Base-by-base conservation (phyloP, 208 protist genomes). In the Sergeia podlipaevii region DNA sequence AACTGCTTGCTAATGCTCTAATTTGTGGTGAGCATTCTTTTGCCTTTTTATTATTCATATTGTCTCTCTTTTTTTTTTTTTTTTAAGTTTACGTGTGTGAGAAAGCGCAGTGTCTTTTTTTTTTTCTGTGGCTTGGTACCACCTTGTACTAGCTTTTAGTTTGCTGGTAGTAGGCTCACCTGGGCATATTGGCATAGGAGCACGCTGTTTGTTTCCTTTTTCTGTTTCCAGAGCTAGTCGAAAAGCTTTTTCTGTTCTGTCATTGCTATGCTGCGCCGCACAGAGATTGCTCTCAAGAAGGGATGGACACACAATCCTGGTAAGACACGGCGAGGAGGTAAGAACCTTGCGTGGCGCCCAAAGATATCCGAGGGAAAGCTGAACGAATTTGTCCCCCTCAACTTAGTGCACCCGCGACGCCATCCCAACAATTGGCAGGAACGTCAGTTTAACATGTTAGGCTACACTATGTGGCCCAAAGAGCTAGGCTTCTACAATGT, bases 401-500 rank as follows among this genome's bases (percentile, higher is more conserved):
- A 85, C 32, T 64, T 96, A 2, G 77, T 85, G 8, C 79, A 91
- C 51, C 89, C 89, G 2, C 77, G 77, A 26, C 73, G 89, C 10
- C 89, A 85, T 44, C 89, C 89, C 10, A 91, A 92, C 49, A 72
- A 23, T 41, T 96, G 89, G 86, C 84, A 96, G 28, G 83, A 80
- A 60, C 53, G 62, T n/a, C 81, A 96, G 67, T 96, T 93, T 55
- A 60, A 80, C 50, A 46, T 67, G 21, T 69, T 92, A 0, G 89
- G 89, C 4, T 91, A 96, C 74, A 88, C 77, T 4, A 93, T 79
- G 63, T 96, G 89, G 85, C 89, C 89, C 2, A 96, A 96, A 50
- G 83, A 82, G 32, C 55, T 96, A 38, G 89, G 83, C 10, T 96
- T 96, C 50, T 96, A 92, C 72, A 96, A 96, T 53, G 75, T 77